phyloP scores from a whole-genome alignment of 768 basidiomycete genomes.

The Amanita phalloides region DNA sequence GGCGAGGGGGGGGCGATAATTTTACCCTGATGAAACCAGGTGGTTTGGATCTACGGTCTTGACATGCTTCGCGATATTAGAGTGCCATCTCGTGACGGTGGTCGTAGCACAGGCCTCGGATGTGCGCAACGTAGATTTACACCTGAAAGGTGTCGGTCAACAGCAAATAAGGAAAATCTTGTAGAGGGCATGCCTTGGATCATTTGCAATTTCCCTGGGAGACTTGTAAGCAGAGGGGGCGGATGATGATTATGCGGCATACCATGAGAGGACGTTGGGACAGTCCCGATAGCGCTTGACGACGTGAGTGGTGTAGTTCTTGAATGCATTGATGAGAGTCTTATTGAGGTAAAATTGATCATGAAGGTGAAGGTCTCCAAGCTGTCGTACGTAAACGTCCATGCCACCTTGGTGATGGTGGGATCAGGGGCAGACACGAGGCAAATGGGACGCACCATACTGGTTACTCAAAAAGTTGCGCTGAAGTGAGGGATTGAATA shows the following conservation, averaged over 20 bases:
- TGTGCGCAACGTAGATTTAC: slow-evolving; percentile 41
- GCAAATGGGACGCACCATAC: slow-evolving; percentile 31
- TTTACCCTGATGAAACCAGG: slow-evolving; percentile 52
- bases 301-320: slow-evolving; percentile 45
- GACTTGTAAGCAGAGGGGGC: not conserved
- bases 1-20: not conserved
- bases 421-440: slow-evolving; percentile 3
- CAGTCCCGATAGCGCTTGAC: slow-evolving; percentile 45
- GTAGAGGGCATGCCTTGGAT: slow-evolving; percentile 36
- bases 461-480: slow-evolving; percentile 51
- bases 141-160: slow-evolving; percentile 23
- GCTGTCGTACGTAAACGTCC: slow-evolving; percentile 53
- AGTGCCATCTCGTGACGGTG: slow-evolving; percentile 50
- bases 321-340: slow-evolving; percentile 37
- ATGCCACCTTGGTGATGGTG: slow-evolving; percentile 40
- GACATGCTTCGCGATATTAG: slow-evolving; percentile 32
- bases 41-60: slow-evolving; percentile 47
- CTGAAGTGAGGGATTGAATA: slow-evolving; percentile 22
- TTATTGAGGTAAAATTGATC: slow-evolving; percentile 50
- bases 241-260: slow-evolving; percentile 8
- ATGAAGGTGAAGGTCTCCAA: slow-evolving; percentile 29
- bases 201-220: slow-evolving; percentile 55
- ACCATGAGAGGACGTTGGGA: slow-evolving; percentile 43
- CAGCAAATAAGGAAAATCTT: not conserved
- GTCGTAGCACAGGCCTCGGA: slow-evolving; percentile 33